phyloP scores from a whole-genome alignment of 257 asterid species.

The Parsonsia alboflavescens region DNA sequence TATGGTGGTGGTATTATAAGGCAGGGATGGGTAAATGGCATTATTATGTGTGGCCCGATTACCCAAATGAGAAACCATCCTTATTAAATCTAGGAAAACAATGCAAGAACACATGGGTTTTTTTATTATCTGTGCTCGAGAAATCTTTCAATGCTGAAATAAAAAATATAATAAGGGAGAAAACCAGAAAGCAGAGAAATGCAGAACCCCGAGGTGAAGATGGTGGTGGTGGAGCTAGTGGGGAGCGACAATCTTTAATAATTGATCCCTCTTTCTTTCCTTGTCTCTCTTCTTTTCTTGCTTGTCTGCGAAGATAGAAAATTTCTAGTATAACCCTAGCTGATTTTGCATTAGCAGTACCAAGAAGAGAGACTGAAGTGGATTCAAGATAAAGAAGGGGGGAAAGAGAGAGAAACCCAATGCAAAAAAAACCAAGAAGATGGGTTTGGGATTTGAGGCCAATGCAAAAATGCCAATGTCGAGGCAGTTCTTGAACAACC shows the following conservation, averaged over 20 bases:
- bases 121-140: slow-evolving; percentile 22
- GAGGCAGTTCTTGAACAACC: slow-evolving; percentile 62
- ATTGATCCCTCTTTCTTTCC: slow-evolving; percentile 13
- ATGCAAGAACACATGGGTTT: slow-evolving; percentile 63
- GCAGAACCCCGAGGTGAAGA: slow-evolving; percentile 71
- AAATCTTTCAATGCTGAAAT: slow-evolving; percentile 12
- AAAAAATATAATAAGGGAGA: slow-evolving; percentile 14
- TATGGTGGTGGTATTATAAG: neutral
- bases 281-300: slow-evolving; percentile 24
- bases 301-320: slow-evolving; percentile 32
- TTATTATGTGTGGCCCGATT: slow-evolving; percentile 27
- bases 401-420: slow-evolving; percentile 29
- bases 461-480: slow-evolving; percentile 63
- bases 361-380: slow-evolving; percentile 8
- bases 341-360: neutral
- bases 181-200: slow-evolving; percentile 35
- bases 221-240: slow-evolving; percentile 30
- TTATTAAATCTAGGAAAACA: slow-evolving; percentile 57
- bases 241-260: slow-evolving; percentile 19
- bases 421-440: slow-evolving; percentile 43
- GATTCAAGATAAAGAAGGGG: slow-evolving; percentile 11
- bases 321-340: neutral
- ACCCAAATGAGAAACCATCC: slow-evolving; percentile 50
- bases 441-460: slow-evolving; percentile 52
- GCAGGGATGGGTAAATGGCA: neutral